These are phyloP conservation scores for Hibiscus trionum DNA, from an alignment of 345 rosid genomes.

Conservation along the genomic window DNA sequence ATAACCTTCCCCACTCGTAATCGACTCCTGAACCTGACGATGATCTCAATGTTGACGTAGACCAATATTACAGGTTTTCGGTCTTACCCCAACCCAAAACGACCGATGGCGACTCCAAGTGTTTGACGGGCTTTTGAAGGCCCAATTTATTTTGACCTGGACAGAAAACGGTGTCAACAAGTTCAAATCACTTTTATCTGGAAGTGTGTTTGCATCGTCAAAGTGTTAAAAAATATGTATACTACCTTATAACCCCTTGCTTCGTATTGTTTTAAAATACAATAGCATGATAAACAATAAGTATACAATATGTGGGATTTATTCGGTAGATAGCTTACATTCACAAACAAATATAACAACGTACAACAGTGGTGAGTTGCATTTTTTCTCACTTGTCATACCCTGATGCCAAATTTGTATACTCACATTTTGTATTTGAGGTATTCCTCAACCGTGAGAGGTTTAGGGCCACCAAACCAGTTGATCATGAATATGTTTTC, in stretches of 20 bases:
- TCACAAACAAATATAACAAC: neutral
- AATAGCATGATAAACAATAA: neutral
- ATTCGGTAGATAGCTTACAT: neutral
- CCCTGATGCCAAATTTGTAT: neutral
- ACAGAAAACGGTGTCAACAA: too few relatives aligned
- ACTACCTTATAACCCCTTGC: conserved; percentile 4
- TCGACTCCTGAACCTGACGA: too few relatives aligned
- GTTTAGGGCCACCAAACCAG: conserved; percentile 91
- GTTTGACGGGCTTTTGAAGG: too few relatives aligned
- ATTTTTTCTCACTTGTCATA: neutral
- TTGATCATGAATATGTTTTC: conserved; percentile 72
- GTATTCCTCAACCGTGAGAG: conserved; percentile 65
- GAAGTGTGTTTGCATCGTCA: too few relatives aligned
- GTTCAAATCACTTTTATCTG: too few relatives aligned
- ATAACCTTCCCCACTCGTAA: too few relatives aligned
- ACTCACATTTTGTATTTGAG: conserved; percentile 55
- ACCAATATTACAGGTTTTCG: too few relatives aligned
- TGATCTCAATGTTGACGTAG: too few relatives aligned
- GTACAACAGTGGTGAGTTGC: neutral
- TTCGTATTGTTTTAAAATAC: neutral
- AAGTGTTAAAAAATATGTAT: too few relatives aligned
- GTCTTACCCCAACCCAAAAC: too few relatives aligned
- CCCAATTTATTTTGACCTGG: too few relatives aligned
- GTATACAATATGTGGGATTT: neutral
- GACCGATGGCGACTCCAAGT: too few relatives aligned